Percentiles rank a stretch among this genome's conserved stretches.
Evolutionary conservation across 2,329 filamentous ascomycete species (phyloP).

Genomic region (Knufia petricola): DNA sequence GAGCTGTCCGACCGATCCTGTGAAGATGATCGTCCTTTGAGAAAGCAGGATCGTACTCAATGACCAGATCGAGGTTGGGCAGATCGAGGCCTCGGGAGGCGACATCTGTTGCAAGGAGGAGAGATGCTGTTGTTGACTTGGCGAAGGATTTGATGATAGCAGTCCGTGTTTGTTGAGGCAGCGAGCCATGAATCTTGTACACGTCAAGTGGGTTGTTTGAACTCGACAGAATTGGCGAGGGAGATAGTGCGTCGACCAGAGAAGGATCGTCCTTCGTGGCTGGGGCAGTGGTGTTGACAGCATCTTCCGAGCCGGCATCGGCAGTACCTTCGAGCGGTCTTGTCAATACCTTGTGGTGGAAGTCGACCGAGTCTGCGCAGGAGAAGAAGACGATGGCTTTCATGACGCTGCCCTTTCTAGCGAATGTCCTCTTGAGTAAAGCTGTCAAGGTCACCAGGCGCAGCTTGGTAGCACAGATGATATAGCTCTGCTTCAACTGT

Average conservation of each 20-base stretch:
- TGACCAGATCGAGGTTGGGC: slow-evolving; percentile 84
- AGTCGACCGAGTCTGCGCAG: slow-evolving; percentile 93
- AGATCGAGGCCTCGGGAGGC: slow-evolving; percentile 92
- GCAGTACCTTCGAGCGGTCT: slow-evolving; percentile 24
- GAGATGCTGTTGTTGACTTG: slow-evolving; percentile 60
- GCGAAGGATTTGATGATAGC: slow-evolving; percentile 75
- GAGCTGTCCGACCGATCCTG: slow-evolving; percentile 85
- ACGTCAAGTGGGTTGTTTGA: slow-evolving; percentile 67
- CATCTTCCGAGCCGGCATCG: slow-evolving; percentile 18
- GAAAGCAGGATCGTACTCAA: slow-evolving; percentile 95
- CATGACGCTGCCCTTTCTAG: slow-evolving; percentile 82
- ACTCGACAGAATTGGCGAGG: slow-evolving; percentile 63
- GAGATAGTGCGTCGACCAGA: slow-evolving; percentile 47
- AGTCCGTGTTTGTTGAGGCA: slow-evolving; percentile 78
- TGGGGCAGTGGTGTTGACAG: neutral
- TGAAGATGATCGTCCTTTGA: slow-evolving; percentile 89
- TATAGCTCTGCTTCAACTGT: slow-evolving; percentile 86
- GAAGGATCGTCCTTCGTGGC: neutral
- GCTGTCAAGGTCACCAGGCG: slow-evolving; percentile 80
- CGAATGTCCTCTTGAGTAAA: slow-evolving; percentile 76
- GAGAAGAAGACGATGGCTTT: slow-evolving; percentile 96
- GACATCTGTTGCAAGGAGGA: slow-evolving; percentile 90
- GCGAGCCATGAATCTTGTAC: slow-evolving; percentile 83
- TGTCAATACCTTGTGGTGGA: slow-evolving; percentile 79
- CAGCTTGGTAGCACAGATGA: slow-evolving; percentile 79